Conservation (phyloP, 495 filamentous ascomycete species). For the Penicillium lividum region DNA sequence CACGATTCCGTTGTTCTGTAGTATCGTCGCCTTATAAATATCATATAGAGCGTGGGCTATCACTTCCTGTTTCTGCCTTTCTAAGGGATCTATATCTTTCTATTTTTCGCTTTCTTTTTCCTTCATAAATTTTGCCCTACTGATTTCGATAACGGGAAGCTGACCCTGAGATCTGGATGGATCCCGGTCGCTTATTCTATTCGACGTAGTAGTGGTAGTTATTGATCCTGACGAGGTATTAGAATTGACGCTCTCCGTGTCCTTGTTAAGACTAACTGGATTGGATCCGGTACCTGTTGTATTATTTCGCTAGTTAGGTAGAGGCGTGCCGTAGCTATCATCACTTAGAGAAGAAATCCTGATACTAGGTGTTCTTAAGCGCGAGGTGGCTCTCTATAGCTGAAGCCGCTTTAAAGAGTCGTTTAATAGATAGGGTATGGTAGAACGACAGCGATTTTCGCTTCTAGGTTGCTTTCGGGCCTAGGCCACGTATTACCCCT, state of each 20-base stretch:
- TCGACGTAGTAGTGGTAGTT: not conserved
- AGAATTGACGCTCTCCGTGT: not conserved
- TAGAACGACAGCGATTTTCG: not conserved
- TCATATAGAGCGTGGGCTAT: not conserved
- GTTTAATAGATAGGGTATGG: not conserved
- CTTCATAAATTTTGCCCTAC: not conserved
- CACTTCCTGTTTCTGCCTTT: not conserved
- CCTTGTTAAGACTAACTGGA: not conserved
- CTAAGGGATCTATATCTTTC: not conserved
- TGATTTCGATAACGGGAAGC: not conserved
- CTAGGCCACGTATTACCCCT: not conserved
- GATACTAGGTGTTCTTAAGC: not conserved
- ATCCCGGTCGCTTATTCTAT: not conserved
- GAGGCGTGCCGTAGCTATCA: not conserved
- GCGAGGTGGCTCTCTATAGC: not conserved
- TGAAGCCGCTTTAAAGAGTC: not conserved
- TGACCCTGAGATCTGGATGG: not conserved
- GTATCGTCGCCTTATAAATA: not conserved
- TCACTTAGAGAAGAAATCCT: not conserved
- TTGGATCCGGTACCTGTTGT: not conserved
- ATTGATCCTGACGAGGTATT: not conserved
- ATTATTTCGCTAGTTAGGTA: not conserved
- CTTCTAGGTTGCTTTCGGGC: not conserved
- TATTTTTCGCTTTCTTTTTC: not conserved
- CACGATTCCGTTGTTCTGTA: not conserved